These are phyloP conservation scores for Yarrowia divulgata DNA, from an alignment of 805 yeast species.

Conservation along the genomic window DNA sequence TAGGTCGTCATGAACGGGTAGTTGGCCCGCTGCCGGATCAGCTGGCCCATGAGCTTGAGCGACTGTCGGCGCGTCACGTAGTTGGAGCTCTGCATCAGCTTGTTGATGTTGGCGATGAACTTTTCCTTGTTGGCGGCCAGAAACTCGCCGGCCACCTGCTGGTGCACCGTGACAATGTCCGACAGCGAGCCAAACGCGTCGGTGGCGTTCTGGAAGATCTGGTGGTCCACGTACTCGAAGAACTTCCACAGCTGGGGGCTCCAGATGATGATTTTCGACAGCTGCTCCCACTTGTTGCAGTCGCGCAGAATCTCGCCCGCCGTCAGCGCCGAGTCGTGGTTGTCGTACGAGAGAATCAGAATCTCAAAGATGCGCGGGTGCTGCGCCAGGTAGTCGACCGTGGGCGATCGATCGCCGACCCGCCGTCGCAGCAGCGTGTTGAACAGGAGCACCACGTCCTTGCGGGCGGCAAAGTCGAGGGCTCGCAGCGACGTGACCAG, in stretches of 20 bases:
- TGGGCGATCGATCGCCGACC: constrained; percentile 77
- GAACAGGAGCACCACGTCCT: constrained; percentile 77
- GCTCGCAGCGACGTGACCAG: constrained; percentile 66
- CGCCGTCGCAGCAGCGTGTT: constrained; percentile 79
- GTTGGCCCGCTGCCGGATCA: constrained; percentile 75
- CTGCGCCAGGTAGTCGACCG: constrained; percentile 79
- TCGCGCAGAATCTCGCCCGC: constrained; percentile 84
- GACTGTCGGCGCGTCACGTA: constrained; percentile 95
- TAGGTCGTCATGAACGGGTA: constrained; percentile 75
- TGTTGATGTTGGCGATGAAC: constrained; percentile 70
- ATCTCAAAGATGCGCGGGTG: constrained; percentile 69
- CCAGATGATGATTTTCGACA: constrained; percentile 65
- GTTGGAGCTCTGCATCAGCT: constrained; percentile 74
- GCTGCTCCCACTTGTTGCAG: constrained; percentile 77
- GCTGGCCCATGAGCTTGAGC: constrained; percentile 70
- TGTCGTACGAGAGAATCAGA: constrained; percentile 76
- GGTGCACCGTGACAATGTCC: constrained; percentile 75
- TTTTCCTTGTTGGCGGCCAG: constrained; percentile 61
- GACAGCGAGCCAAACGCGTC: constrained; percentile 81
- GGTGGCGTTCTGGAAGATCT: constrained; percentile 87
- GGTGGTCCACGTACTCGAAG: constrained; percentile 76
- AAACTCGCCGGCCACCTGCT: constrained; percentile 73
- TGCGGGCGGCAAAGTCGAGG: constrained; percentile 88
- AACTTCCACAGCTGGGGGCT: constrained; percentile 79
- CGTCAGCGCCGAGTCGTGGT: constrained; percentile 72